phyloP scores from a whole-genome alignment of 192 early-diverging fungal species.

The Mortierella hygrophila region DNA sequence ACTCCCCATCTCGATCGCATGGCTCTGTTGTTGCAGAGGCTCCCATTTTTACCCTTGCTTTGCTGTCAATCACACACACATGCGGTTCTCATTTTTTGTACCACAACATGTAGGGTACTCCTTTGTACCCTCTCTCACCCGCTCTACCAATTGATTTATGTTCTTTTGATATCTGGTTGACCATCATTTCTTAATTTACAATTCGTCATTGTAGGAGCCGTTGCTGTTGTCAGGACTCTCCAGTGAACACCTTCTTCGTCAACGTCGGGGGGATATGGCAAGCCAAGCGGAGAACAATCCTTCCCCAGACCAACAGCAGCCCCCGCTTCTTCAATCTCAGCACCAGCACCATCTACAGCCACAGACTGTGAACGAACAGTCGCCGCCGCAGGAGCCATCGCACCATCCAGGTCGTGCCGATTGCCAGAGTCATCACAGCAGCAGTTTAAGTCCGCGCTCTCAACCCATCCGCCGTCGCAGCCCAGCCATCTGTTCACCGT shows the following conservation, averaged over 20 bases:
- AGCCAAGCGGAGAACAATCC: not conserved
- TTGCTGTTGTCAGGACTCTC: not conserved
- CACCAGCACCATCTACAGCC: not conserved
- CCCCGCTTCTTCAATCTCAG: conserved; percentile 1
- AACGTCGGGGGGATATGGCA: not conserved
- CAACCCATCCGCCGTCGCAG: not conserved
- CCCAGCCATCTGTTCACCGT: not conserved
- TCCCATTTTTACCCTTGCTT: not conserved
- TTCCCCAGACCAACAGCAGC: not conserved
- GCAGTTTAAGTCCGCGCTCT: not conserved
- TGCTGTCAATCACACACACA: not conserved
- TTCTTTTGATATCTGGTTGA: not conserved
- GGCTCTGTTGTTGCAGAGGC: not conserved
- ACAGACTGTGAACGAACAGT: not conserved
- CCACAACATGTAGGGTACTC: not conserved
- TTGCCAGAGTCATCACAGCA: not conserved
- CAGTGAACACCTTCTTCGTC: not conserved
- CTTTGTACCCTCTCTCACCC: not conserved
- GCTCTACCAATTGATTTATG: not conserved
- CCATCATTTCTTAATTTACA: not conserved
- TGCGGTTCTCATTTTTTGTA: not conserved
- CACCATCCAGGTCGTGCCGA: not conserved
- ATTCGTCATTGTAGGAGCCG: not conserved
- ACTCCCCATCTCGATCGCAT: not conserved
- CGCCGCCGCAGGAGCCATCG: not conserved